Base-by-base conservation (phyloP, 768 basidiomycete genomes). In the Austroboletus eburneus region DNA sequence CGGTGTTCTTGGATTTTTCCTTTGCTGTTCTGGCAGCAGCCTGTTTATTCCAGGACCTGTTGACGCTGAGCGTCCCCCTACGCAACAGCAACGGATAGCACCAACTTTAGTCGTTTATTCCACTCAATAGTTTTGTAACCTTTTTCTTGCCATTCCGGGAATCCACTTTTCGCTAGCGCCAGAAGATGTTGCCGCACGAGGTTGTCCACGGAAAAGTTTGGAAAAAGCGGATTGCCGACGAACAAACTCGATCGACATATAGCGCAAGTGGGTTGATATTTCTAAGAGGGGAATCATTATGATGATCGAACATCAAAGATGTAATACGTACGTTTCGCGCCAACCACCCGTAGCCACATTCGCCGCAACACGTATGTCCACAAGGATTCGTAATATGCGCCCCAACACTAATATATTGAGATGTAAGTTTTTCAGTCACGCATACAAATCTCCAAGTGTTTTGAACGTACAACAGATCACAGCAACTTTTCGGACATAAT, bases 321-420 rank as follows among this genome's bases (percentile, higher is more conserved):
- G 14, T 3, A 18, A 34, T 12, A 30, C 75, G 36, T 48, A 83
- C 84, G 45, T 76, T 78, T 56, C 73, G 70, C 33, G 57, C 55
- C 43, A 79, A 67, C 85, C 85, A 88, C 46, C 70, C 63, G 65
- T 75, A 72, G 10, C 77, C 78, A 57, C 87, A 89, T 34, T 77
- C 73, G 8, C 81, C 87, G 48, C 87, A 89, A 49, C 76, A 77
- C 21, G 77, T 80, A 57, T 89, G 87, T 12, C 87, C 87, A 55
- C 87, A 89, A 3, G 86, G 83, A 57, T 80, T 85, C 20, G 77
- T 73, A 22, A 80, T 50, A 58, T 87, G 80, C 4, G 83, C 71
- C 25, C 73, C 76, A 27, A 77, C 81, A 45, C 86, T 87, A 49
- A 13, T 45, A 34, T n/a, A 35, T 27, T 43, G 14, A 20, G 16